Conservation (phyloP, 2,329 filamentous ascomycete species). For the Aschersonia sp. region DNA sequence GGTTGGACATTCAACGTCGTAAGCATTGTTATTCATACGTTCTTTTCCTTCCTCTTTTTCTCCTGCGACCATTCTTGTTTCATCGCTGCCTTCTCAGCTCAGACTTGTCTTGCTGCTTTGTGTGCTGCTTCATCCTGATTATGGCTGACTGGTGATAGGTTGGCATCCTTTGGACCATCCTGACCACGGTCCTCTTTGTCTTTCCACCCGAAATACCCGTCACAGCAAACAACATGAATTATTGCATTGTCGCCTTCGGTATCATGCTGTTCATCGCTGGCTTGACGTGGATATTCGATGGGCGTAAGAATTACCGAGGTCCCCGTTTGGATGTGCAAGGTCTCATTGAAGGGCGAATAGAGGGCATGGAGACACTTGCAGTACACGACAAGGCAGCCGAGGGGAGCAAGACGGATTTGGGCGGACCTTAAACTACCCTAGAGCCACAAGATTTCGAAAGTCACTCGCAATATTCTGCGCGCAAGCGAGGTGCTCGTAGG, state of each 20-base stretch:
- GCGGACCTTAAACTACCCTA: background rate
- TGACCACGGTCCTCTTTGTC: constrained; percentile 64
- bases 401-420: background rate
- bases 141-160: constrained; percentile 4
- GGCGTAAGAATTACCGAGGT: constrained; percentile 30
- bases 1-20: constrained; percentile 21
- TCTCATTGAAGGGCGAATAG: constrained; percentile 1
- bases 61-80: no score
- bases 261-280: constrained; percentile 29
- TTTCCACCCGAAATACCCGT: constrained; percentile 56
- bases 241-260: constrained; percentile 32
- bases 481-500: no score
- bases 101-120: no score
- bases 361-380: constrained; percentile 1
- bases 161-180: constrained; percentile 48
- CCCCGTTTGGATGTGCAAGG: constrained; percentile 11
- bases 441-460: background rate
- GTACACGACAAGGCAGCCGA: background rate
- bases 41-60: no score
- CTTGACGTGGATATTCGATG: constrained; percentile 31
- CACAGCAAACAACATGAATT: constrained; percentile 53
- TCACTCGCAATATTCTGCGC: background rate
- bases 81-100: no score
- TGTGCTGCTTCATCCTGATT: background rate
- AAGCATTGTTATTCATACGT: background rate